phyloP scores from a whole-genome alignment of 1,284 basidiomycete species.

The Cryptococcus maquisensis region DNA sequence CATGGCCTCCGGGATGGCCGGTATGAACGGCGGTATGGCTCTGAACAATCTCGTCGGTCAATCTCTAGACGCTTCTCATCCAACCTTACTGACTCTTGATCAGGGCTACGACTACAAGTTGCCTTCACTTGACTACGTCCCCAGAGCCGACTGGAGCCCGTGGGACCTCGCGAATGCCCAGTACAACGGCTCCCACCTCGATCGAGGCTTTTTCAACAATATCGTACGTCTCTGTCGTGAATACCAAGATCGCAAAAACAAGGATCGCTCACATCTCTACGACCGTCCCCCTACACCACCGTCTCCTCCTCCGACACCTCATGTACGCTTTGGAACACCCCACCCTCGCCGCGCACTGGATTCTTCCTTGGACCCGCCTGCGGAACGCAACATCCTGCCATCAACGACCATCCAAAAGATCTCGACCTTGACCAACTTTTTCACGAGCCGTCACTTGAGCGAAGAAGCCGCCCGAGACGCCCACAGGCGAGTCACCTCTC shows the following conservation, averaged over 20 bases:
- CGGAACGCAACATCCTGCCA: not conserved
- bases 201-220: constrained; percentile 41
- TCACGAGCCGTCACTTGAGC: constrained; percentile 33
- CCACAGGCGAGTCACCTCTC: constrained; percentile 13
- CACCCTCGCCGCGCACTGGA: not conserved
- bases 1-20: not conserved
- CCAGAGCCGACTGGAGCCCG: constrained; percentile 30
- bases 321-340: too few species aligned
- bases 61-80: not conserved
- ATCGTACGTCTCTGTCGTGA: constrained; percentile 30
- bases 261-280: not conserved
- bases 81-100: not conserved
- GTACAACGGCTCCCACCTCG: constrained; percentile 29
- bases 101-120: constrained; percentile 39
- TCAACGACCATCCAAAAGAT: constrained; percentile 20
- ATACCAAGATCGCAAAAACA: constrained; percentile 5
- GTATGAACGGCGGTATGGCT: constrained; percentile 16
- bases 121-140: constrained; percentile 26
- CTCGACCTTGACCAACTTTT: constrained; percentile 31
- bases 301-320: not conserved
- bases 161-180: constrained; percentile 40
- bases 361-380: not conserved
- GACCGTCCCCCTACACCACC: constrained; percentile 3
- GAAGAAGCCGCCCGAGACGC: constrained; percentile 37
- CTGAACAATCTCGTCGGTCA: constrained; percentile 26